A percentile compares a stretch with the other conserved stretches of the same genome.
Evolutionary conservation across 306 rosid species (phyloP).

Genomic region (Lathyrus tuberosus): DNA sequence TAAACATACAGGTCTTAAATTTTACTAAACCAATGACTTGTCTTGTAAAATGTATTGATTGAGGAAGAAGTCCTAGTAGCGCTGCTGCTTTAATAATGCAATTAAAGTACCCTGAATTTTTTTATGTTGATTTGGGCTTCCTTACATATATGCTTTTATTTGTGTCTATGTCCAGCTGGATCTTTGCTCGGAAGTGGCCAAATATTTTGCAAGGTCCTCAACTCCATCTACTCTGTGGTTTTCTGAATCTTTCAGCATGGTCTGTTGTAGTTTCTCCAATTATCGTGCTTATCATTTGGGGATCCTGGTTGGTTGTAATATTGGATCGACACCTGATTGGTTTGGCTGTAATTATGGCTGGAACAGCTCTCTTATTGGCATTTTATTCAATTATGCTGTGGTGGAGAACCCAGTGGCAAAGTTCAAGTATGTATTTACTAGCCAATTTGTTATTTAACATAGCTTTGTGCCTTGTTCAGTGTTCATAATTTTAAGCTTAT

Average conservation of each 20-base stretch:
- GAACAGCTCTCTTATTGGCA: slow-evolving; percentile 94
- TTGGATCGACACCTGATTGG: slow-evolving; percentile 96
- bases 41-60: slow-evolving; percentile 24
- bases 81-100: slow-evolving; percentile 17
- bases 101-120: slow-evolving; percentile 19
- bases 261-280: slow-evolving; percentile 84
- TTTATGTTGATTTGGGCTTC: slow-evolving; percentile 5
- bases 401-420: slow-evolving; percentile 99
- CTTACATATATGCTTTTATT: slow-evolving; percentile 9
- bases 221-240: slow-evolving; percentile 80
- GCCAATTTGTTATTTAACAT: slow-evolving; percentile 26
- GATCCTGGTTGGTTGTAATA: slow-evolving; percentile 88
- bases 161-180: slow-evolving; percentile 75
- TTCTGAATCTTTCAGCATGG: slow-evolving; percentile 91
- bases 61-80: slow-evolving; percentile 19
- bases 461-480: slow-evolving; percentile 8
- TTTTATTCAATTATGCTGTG: slow-evolving; percentile 99
- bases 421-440: slow-evolving; percentile 84
- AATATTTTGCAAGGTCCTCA: slow-evolving; percentile 91
- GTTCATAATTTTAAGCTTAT: slow-evolving; percentile 7
- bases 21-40: slow-evolving; percentile 12
- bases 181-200: slow-evolving; percentile 99
- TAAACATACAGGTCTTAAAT: background rate
- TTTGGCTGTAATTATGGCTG: slow-evolving; percentile 98
- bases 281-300: slow-evolving; percentile 83